Evolutionary conservation across 495 filamentous ascomycete species (phyloP), one percentile per base, ranked within the genome.

Genomic region (Achaetomiella virescens): DNA sequence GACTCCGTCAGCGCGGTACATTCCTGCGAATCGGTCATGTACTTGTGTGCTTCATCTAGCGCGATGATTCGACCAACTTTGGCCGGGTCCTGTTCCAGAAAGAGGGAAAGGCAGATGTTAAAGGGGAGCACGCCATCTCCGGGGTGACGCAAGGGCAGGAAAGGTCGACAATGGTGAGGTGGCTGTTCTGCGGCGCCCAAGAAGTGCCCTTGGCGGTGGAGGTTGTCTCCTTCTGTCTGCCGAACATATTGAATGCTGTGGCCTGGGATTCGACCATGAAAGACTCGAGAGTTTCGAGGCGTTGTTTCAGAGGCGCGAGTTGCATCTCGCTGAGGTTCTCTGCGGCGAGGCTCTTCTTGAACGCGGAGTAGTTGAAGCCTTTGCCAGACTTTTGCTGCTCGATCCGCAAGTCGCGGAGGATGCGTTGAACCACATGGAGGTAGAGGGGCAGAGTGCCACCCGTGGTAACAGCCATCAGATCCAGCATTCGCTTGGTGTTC

Each of bases 121-220:
- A 90, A 0, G 90, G 66, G 0, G 76, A 71, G 55, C 87, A 91
- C 0, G 86, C 88, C 42, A 76, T 80, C 31, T 81, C 78, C 1
- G 84, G 70, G 0, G 84, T 80, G 11, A 90, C 75, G 64, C 84
- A 91, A 0, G 86, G 86, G 63, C 86, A 88, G 0, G 80, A 86
- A 7, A 92, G 74, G 59, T 92, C 87, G 31, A 91, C 76, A 48
- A 92, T 87, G 0, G 86, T 89, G 12, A 91, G 69, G 7, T 68
- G 70, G 14, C 84, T 82, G 4, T 80, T 69, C 41, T 74, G 50
- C 11, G 67, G 65, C 4, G 29, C 51, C 73, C 71, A 74, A 45
- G 66, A 50, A 29, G 64, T 73, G 8, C 69, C 72, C 3, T 10
- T 12, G 15, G 41, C 45, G 6, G 43, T 33, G 22, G 38, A 43